Evolutionary conservation across 148 eudicot genomes (phyloP).

Genomic region (Dianthus caryophyllus): DNA sequence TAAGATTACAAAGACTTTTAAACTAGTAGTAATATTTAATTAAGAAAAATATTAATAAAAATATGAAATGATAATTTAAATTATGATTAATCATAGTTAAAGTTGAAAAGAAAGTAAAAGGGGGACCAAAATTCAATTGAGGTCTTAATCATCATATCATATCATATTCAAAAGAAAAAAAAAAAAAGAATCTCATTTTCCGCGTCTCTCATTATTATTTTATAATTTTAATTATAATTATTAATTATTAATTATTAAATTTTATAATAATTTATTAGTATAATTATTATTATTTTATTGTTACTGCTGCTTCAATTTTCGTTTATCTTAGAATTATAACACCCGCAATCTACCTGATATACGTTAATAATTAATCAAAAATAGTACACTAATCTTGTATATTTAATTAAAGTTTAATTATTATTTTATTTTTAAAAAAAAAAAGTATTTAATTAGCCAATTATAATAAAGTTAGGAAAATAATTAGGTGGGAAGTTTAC

Average conservation of each 20-base stretch:
- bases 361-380: neutral
- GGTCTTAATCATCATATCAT: constrained; percentile 27
- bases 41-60: neutral
- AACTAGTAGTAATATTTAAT: too few species aligned
- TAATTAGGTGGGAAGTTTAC: constrained; percentile 20
- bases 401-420: too few species aligned
- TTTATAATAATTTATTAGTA: neutral
- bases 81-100: constrained; percentile 3
- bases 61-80: neutral
- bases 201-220: constrained; percentile 11
- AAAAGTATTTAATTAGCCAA: constrained; percentile 15
- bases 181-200: constrained; percentile 9
- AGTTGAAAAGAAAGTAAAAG: constrained; percentile 15
- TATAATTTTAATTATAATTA: neutral
- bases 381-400: neutral
- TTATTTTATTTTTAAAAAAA: neutral
- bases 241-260: neutral
- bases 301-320: constrained; percentile 6
- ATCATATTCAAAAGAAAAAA: constrained; percentile 2
- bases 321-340: neutral
- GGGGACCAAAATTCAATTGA: constrained; percentile 25
- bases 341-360: constrained; percentile 9
- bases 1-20: constrained; percentile 17
- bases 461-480: constrained; percentile 13
- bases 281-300: neutral